Conservation (phyloP, 805 yeast genomes). For the Starmerella stellata region DNA sequence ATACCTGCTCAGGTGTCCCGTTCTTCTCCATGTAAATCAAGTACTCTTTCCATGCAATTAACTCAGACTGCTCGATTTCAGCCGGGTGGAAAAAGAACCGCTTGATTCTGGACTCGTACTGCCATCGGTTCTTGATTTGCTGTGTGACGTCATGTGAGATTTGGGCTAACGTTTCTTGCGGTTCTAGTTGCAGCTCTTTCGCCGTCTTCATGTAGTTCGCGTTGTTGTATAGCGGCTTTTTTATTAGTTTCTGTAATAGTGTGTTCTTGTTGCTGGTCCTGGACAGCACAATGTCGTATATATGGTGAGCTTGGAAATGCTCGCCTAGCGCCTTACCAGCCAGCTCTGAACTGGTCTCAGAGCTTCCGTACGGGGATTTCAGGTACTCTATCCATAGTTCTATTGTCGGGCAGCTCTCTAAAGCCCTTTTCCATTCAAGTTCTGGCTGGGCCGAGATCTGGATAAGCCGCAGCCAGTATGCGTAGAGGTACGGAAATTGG, state of each 20-base stretch:
- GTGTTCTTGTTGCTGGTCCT: conserved; percentile 26
- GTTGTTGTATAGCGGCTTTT: conserved; percentile 69
- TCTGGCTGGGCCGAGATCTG: conserved; percentile 10
- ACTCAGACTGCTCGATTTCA: conserved; percentile 30
- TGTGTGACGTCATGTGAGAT: conserved; percentile 29
- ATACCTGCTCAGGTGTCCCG: conserved; percentile 21
- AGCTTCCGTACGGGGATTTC: conserved; percentile 20
- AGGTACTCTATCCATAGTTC: conserved; percentile 22
- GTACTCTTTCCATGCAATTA: conserved; percentile 45
- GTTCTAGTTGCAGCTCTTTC: conserved; percentile 3
- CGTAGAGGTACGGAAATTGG: conserved; percentile 26
- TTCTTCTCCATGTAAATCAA: conserved; percentile 34
- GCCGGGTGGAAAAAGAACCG: conserved; percentile 39
- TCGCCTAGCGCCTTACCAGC: conserved; percentile 41
- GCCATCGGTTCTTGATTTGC: conserved; percentile 50
- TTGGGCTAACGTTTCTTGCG: conserved; percentile 2
- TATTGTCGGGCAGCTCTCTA: conserved; percentile 21
- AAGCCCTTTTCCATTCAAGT: conserved; percentile 11
- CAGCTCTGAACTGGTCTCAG: conserved; percentile 25
- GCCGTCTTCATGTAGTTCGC: conserved; percentile 47
- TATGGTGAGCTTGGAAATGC: conserved; percentile 55
- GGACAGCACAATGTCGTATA: conserved; percentile 67
- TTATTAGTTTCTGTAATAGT: conserved; percentile 20
- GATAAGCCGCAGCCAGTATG: conserved; percentile 27
- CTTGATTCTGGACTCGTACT: conserved; percentile 48